Percentiles rank a stretch among this genome's conserved stretches.
phyloP scores from a whole-genome alignment of 345 rosid genomes.

The Eucalyptus victrix region DNA sequence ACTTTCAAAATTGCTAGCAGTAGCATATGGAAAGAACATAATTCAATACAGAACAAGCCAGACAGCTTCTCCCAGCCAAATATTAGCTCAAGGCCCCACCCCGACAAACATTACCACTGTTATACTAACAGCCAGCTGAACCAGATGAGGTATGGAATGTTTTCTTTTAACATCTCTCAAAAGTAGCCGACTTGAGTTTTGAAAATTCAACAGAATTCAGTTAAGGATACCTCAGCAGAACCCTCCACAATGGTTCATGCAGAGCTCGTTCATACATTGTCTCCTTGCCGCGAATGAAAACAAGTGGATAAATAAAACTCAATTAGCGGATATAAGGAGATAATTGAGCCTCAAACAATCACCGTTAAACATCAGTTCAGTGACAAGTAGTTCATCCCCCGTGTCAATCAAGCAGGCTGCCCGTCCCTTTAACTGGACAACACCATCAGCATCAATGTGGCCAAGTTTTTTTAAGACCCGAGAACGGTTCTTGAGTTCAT shows the following conservation, averaged over 20 bases:
- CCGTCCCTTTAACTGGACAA: constrained; percentile 87
- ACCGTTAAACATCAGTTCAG: constrained; percentile 99
- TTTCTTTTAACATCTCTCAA: neutral
- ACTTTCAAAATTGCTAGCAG: neutral
- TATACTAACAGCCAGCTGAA: neutral
- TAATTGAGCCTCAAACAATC: neutral
- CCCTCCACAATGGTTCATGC: neutral
- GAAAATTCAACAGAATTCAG: neutral
- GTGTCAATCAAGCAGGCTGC: constrained; percentile 99
- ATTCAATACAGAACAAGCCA: neutral
- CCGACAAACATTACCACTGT: neutral
- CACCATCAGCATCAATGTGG: constrained; percentile 78
- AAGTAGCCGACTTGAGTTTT: neutral
- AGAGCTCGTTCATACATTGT: neutral
- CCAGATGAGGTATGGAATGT: neutral
- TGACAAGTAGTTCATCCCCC: constrained; percentile 97
- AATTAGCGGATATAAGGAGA: neutral
- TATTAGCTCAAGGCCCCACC: neutral
- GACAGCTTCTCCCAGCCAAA: neutral
- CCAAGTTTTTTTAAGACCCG: constrained; percentile 94
- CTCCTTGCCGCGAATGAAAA: neutral
- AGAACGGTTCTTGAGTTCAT: constrained; percentile 89
- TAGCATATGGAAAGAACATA: neutral
- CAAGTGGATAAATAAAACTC: neutral
- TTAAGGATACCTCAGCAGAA: neutral